These are phyloP conservation scores for Aspergillus pseudoterreus DNA, from an alignment of 2,329 filamentous ascomycete genomes.

Conservation along the genomic window DNA sequence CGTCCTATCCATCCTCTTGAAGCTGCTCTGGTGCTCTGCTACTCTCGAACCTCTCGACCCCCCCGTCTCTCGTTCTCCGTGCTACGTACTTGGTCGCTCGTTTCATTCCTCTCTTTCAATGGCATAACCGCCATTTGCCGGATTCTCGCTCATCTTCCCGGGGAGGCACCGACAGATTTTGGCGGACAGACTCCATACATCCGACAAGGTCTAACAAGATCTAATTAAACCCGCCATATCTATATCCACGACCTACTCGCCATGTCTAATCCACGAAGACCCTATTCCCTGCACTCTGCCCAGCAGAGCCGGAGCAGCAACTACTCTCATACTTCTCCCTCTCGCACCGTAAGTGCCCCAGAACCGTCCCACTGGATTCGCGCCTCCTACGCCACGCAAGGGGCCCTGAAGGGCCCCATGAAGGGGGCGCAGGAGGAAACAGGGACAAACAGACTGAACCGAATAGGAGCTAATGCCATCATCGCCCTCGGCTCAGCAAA, in stretches of 20 bases:
- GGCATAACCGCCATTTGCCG: neutral
- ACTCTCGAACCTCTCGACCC: too few relatives aligned
- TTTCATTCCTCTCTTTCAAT: neutral
- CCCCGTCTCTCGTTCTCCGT: neutral
- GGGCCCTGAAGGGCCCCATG: neutral
- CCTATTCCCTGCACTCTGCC: constrained; percentile 3
- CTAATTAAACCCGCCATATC: too few relatives aligned
- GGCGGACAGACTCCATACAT: too few relatives aligned
- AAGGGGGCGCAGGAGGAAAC: neutral
- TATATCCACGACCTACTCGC: neutral
- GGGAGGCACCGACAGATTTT: too few relatives aligned
- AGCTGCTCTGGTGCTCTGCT: too few relatives aligned
- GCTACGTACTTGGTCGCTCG: neutral
- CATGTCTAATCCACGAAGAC: neutral
- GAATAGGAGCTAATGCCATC: neutral
- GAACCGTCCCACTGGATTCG: neutral
- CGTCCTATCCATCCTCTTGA: neutral
- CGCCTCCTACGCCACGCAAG: neutral
- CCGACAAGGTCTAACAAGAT: too few relatives aligned
- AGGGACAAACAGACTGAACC: neutral
- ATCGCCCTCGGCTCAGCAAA: constrained; percentile 2
- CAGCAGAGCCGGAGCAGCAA: constrained; percentile 6
- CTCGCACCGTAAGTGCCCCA: constrained; percentile 1
- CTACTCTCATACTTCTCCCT: constrained; percentile 6
- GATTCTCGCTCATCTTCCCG: neutral